Evolutionary conservation across 306 rosid genomes (phyloP), one percentile per base, ranked within the genome.

Genomic region (Hippophae tibetana): DNA sequence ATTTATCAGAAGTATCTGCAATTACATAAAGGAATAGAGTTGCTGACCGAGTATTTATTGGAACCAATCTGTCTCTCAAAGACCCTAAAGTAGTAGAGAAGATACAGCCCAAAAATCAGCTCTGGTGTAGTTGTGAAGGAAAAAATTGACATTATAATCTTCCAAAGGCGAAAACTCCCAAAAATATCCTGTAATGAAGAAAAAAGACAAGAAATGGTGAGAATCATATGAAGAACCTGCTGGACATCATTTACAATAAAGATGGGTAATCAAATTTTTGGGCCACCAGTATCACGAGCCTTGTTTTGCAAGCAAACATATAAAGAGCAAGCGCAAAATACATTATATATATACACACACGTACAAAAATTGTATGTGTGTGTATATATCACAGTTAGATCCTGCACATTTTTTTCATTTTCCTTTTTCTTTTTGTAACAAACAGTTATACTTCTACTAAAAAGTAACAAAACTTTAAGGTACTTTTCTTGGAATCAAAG

Each of bases 1-100:
- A 46, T 54, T 47, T 38, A 48, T 18, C 40, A 43, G 47, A 26
- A 18, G 48, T 3, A 31, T 31, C 38, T 31, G 38, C 38, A 44
- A 60, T 49, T 44, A 73, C 44, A 44, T 27, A 26, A 67, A 53
- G 54, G 65, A 42, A 61, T 50, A 42, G 42, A 57, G 50, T 46
- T 50, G 77, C 88, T 65, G 68, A 92, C 99, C 0, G 94, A 86
- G 67, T 84, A 84, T 76, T 93, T 93, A 56, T 88, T 93, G 73
- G 99, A 86, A 66, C 99, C 97, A 31, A 93, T 93, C 68, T 93
- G 99, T 67, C 99, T 86, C 85, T 93, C 99, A 63, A 93, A 93
- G 67, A 93, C 90, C 79, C 99, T 77, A 90, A 93, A 93, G 74
- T 93, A 93, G 66, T 93, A 93, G 14, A 86, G 89, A 58, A 93